These are phyloP conservation scores for Raffaelea albimanens DNA, from an alignment of 2,329 filamentous ascomycete genomes.

Conservation along the genomic window DNA sequence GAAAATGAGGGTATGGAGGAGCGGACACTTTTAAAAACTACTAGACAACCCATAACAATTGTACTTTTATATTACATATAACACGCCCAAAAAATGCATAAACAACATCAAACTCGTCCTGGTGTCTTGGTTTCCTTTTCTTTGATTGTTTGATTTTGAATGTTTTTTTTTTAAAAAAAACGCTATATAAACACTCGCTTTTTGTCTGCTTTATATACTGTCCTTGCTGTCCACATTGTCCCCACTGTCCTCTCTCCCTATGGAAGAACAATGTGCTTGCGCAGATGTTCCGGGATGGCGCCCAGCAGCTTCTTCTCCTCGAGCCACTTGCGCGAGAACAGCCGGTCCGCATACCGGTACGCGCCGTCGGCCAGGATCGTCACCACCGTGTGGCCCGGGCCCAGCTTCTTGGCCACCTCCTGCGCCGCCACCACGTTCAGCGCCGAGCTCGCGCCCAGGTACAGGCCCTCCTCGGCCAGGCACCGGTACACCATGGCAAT, in stretches of 20 bases:
- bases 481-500: constrained; percentile 98
- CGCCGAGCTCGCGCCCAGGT: constrained; percentile 86
- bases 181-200: too few species aligned
- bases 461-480: constrained; percentile 89
- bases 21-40: too few species aligned
- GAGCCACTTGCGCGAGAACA: constrained; percentile 91
- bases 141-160: neutral
- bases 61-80: constrained; percentile 2
- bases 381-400: constrained; percentile 81
- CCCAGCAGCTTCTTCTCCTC: constrained; percentile 72
- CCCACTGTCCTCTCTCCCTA: constrained; percentile 25
- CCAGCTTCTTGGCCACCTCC: constrained; percentile 84
- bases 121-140: too few species aligned
- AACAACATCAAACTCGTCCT: too few species aligned
- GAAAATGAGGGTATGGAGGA: neutral
- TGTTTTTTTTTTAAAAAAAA: neutral
- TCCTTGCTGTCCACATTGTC: neutral
- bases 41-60: neutral
- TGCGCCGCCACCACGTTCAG: constrained; percentile 93
- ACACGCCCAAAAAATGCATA: too few species aligned
- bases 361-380: constrained; percentile 93
- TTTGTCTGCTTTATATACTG: too few species aligned
- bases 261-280: constrained; percentile 90
- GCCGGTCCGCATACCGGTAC: constrained; percentile 89
- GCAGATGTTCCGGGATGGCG: constrained; percentile 73